Evolutionary conservation across 2,329 filamentous ascomycete genomes (phyloP).

Genomic region (Xylariaceae sp.): DNA sequence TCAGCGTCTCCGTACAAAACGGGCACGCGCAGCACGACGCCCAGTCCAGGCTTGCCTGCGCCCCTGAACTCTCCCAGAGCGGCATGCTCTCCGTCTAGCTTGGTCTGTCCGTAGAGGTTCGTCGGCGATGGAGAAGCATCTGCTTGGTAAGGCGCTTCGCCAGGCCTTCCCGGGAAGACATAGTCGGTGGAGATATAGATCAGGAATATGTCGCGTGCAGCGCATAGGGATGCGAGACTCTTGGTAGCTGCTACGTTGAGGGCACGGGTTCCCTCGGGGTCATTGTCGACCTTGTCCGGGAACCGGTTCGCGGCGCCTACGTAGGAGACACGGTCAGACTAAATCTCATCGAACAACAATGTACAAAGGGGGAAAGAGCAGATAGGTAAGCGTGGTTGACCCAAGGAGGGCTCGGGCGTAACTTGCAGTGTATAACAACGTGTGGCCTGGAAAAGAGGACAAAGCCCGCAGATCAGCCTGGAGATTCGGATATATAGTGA

Average conservation of each 20-base stretch:
- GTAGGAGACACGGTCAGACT: too few species aligned
- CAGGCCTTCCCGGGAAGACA: slow-evolving; percentile 63
- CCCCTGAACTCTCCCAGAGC: slow-evolving; percentile 54
- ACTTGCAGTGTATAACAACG: slow-evolving; percentile 73
- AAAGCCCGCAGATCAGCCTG: not conserved
- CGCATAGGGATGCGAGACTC: slow-evolving; percentile 58
- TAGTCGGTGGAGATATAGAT: slow-evolving; percentile 82
- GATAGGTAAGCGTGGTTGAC: too few species aligned
- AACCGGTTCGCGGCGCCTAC: slow-evolving; percentile 79
- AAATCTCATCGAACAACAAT: too few species aligned
- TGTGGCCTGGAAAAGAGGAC: slow-evolving; percentile 48
- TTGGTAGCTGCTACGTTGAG: slow-evolving; percentile 69
- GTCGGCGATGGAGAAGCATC: slow-evolving; percentile 58
- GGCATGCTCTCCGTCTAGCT: slow-evolving; percentile 53
- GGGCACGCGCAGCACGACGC: slow-evolving; percentile 70
- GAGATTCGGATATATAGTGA: too few species aligned
- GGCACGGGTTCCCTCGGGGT: slow-evolving; percentile 65
- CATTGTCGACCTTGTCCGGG: slow-evolving; percentile 74
- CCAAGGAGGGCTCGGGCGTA: too few species aligned
- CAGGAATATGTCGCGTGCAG: slow-evolving; percentile 52
- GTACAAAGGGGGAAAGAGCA: too few species aligned
- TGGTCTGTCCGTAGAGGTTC: slow-evolving; percentile 65
- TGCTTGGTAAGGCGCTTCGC: slow-evolving; percentile 76
- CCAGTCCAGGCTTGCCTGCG: slow-evolving; percentile 43
- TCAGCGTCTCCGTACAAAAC: slow-evolving; percentile 76